Evolutionary conservation across 2,329 filamentous ascomycete genomes (phyloP).

Genomic region (Penicillium sp.): DNA sequence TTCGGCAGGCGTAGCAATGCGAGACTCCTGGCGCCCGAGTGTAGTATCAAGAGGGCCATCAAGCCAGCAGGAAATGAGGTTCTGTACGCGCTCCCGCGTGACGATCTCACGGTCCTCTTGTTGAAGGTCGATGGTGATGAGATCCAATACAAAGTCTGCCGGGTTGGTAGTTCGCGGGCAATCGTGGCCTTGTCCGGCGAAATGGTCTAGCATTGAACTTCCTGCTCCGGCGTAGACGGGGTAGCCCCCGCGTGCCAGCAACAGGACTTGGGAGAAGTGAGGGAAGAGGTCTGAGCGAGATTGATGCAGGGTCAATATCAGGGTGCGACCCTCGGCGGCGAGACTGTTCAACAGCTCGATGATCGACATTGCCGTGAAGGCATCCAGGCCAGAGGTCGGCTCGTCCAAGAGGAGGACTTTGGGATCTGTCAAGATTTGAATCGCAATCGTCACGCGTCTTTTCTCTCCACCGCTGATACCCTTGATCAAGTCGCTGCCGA

Average conservation of each 20-base stretch:
- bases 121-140: conserved; percentile 75
- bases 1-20: conserved; percentile 68
- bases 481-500: conserved; percentile 72
- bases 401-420: conserved; percentile 73
- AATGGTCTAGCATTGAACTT: conserved; percentile 65
- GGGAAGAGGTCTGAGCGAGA: conserved; percentile 71
- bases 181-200: conserved; percentile 59
- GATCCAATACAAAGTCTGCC: conserved; percentile 74
- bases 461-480: conserved; percentile 81
- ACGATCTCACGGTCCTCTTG: conserved; percentile 62
- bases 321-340: conserved; percentile 70
- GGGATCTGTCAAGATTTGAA: conserved; percentile 75
- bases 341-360: conserved; percentile 71
- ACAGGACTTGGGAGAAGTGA: conserved; percentile 70
- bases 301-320: conserved; percentile 78
- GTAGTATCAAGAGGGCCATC: conserved; percentile 11
- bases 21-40: conserved; percentile 33
- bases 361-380: conserved; percentile 75
- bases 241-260: conserved; percentile 69
- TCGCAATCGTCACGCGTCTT: conserved; percentile 73
- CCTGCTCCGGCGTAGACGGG: conserved; percentile 68
- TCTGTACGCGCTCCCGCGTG: conserved; percentile 63
- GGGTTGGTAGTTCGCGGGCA: conserved; percentile 73
- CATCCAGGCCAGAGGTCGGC: conserved; percentile 74
- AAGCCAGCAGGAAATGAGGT: conserved; percentile 60